These are phyloP conservation scores for Xylariaceae sp. DNA, from an alignment of 2,329 filamentous ascomycete species.

Conservation along the genomic window DNA sequence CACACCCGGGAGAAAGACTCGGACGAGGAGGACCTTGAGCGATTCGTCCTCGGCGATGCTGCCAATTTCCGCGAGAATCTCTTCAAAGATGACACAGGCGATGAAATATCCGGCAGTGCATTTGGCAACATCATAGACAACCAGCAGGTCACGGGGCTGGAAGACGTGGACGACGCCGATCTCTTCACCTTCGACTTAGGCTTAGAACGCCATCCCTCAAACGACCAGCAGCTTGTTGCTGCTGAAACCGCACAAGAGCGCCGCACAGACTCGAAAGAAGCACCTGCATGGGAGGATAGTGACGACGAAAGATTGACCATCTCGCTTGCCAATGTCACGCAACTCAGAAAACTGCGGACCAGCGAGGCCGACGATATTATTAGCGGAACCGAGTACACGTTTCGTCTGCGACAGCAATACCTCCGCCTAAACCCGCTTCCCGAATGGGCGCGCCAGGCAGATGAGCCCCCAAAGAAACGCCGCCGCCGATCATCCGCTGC, in stretches of 20 bases:
- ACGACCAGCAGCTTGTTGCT: conserved; percentile 26
- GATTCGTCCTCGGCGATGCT: conserved; percentile 82
- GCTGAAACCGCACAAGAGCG: conserved; percentile 22
- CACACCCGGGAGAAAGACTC: conserved; percentile 64
- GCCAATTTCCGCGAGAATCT: conserved; percentile 76
- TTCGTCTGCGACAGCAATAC: conserved; percentile 75
- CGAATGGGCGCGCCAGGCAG: conserved; percentile 53
- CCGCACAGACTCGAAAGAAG: conserved; percentile 30
- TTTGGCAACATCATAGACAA: conserved; percentile 39
- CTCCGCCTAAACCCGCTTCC: conserved; percentile 57
- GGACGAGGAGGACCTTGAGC: conserved; percentile 81
- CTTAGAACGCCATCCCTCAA: conserved; percentile 49
- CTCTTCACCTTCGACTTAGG: conserved; percentile 86
- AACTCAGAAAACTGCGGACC: conserved; percentile 77
- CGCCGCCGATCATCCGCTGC: conserved; percentile 48
- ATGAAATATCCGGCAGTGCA: conserved; percentile 27
- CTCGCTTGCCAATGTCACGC: conserved; percentile 71
- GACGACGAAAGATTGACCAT: conserved; percentile 86
- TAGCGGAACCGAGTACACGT: conserved; percentile 79
- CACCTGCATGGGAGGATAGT: conserved; percentile 84
- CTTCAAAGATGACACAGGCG: conserved; percentile 46
- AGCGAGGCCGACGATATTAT: conserved; percentile 83
- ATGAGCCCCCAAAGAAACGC: conserved; percentile 48
- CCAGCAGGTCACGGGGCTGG: conserved; percentile 48
- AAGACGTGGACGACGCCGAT: conserved; percentile 71